A percentile compares a stretch with the other conserved stretches of the same genome.
phyloP scores from a whole-genome alignment of 805 yeast genomes.

The Spathaspora hagerdaliae region DNA sequence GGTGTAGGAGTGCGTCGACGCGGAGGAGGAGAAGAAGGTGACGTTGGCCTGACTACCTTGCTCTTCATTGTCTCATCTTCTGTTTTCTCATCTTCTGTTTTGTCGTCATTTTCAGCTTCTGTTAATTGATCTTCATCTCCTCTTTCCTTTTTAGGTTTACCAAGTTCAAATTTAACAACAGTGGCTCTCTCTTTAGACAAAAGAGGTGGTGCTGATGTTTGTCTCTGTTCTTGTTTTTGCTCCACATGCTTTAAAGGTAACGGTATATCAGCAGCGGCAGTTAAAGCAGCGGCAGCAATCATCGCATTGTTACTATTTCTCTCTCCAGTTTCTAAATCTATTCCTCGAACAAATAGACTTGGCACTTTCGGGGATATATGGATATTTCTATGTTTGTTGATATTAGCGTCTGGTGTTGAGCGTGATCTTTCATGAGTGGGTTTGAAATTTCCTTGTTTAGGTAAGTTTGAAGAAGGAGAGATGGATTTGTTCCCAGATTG shows the following conservation, averaged over 20 bases:
- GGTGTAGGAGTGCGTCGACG: not conserved
- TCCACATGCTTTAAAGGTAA: constrained; percentile 41
- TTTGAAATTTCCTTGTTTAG: constrained; percentile 3
- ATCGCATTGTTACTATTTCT: constrained; percentile 47
- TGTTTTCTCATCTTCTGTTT: constrained; percentile 20
- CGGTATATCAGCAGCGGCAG: constrained; percentile 78
- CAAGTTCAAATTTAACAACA: not conserved
- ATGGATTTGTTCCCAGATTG: not conserved
- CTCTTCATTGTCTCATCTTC: constrained; percentile 4
- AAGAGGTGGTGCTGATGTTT: not conserved
- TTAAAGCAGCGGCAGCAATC: constrained; percentile 80
- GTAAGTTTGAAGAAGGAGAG: constrained; percentile 5
- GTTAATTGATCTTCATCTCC: constrained; percentile 7
- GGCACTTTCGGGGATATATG: not conserved
- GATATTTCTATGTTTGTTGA: not conserved
- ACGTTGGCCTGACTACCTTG: not conserved
- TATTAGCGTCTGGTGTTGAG: constrained; percentile 14
- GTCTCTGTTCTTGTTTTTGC: not conserved
- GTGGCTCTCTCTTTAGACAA: not conserved
- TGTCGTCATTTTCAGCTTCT: constrained; percentile 18
- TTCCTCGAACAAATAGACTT: constrained; percentile 22
- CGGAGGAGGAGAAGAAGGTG: not conserved
- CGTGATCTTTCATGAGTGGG: constrained; percentile 21
- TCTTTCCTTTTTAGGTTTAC: not conserved
- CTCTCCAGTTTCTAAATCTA: constrained; percentile 29